Base-by-base conservation (phyloP, 495 filamentous ascomycete species). In the Trichoderma virens region DNA sequence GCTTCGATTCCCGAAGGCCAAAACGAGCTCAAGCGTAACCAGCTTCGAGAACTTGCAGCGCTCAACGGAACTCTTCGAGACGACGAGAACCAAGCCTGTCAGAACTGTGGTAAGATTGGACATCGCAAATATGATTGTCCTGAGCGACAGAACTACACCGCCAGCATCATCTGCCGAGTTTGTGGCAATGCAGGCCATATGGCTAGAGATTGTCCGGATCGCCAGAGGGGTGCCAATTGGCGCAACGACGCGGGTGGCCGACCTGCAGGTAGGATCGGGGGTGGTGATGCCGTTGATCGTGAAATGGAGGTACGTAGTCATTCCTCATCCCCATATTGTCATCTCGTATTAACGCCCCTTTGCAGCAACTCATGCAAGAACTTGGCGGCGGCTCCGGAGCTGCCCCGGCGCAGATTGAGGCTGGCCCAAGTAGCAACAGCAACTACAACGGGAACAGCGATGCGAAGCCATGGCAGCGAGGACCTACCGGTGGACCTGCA, bases 51-150 rank as follows among this genome's bases (percentile, higher is more conserved):
- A 74, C 87, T 98, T 63, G 94, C 94, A 47, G 93, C 94, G 18
- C 85, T 98, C 67, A 98, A 98, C 83, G 94, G 94, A 81, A 98
- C 94, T 39, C 86, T 98, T 28, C 92, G 94, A 68, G 94, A 98
- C 70, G 94, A 98, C 70, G 94, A 98, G 75, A 98, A 98, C 78
- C 94, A 98, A 75, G 93, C 94, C 65, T 99, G 95, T 80, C 95
- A 98, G 79, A 99, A 99, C 81, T 99, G 95, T 76, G 95, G 93
- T 68, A 90, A 99, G 84, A 98, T 99, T 66, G 95, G 95, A 64
- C 95, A 99, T 76, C 87, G 95, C 74, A 99, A 98, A 76, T 98
- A 97, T 70, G 95, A 99, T 75, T 99, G 95, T 68, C 95, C 95
- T 7, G 89, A 99, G 79, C 91, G 96, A 74, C 89, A 90, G 73